These are phyloP conservation scores for Ceriops zippeliana DNA, from an alignment of 345 rosid species.

Conservation along the genomic window DNA sequence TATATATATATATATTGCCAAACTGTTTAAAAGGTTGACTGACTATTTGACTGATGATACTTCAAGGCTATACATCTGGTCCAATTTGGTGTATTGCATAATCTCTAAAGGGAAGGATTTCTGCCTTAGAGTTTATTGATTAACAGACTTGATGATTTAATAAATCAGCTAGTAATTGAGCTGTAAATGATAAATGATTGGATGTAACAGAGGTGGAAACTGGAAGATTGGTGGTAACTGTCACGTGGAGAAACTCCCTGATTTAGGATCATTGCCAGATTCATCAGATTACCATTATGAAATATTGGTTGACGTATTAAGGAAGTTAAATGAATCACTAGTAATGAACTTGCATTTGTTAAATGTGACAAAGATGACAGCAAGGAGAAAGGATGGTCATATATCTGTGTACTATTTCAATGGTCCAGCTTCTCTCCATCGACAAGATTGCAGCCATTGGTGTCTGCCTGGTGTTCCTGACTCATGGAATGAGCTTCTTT, in stretches of 20 bases:
- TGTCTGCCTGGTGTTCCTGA: conserved; percentile 97
- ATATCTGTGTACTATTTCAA: conserved; percentile 69
- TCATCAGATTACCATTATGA: conserved; percentile 45
- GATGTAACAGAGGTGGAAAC: conserved; percentile 69
- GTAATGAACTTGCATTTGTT: conserved; percentile 37
- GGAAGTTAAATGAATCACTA: conserved; percentile 26
- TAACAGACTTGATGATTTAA: neutral
- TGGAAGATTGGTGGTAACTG: conserved; percentile 88
- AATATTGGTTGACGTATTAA: conserved; percentile 40
- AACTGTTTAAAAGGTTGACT: too few relatives aligned
- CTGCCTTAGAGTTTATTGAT: neutral
- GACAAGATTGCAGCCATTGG: conserved; percentile 96
- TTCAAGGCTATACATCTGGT: neutral
- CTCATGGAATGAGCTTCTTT: conserved; percentile 83
- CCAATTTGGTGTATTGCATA: neutral
- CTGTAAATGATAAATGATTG: conserved; percentile 4
- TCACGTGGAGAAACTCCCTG: conserved; percentile 81
- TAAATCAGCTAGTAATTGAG: neutral
- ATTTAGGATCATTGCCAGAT: conserved; percentile 42
- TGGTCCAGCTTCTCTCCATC: conserved; percentile 60
- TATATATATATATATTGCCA: too few relatives aligned
- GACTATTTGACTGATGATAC: neutral
- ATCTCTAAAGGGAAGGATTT: too few relatives aligned
- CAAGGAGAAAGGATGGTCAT: conserved; percentile 80
- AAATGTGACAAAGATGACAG: conserved; percentile 68